Evolutionary conservation across 495 filamentous ascomycete genomes (phyloP), one percentile per base, ranked within the genome.

Genomic region (Hyaloscypha hepaticicola): DNA sequence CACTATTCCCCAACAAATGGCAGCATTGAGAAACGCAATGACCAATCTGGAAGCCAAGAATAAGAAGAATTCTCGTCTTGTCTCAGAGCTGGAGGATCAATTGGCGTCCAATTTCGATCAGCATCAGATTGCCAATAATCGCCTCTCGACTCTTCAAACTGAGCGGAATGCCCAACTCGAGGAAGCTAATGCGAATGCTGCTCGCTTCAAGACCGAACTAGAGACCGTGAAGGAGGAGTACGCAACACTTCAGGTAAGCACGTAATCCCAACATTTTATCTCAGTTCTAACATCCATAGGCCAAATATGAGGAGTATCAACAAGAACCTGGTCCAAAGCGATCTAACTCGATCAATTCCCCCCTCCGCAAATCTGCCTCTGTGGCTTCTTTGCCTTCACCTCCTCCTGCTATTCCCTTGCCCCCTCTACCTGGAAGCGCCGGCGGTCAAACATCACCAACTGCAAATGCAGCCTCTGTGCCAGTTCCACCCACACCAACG

Each of bases 71-170:
- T 90, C 90, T 19, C 87, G 90, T 51, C 79, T 99, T 9, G 90
- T 98, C 8, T 92, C 97, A 72, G 95, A 98, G 76, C 87, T 99
- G 21, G 95, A 99, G 75, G 93, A 99, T 65, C 94, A 99, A 70
- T 85, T 99, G n/a, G 89, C 90, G 66, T 91, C 82, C 72, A 97
- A 91, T 76, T 99, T 90, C 73, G 95, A 99, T 63, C 91, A 96
- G 72, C 92, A 94, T 68, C 90, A 96, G 66, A 78, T 85, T n/a
- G 83, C 84, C 9, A 94, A 91, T 75, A 90, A 94, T 69, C 90
- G 72, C 72, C 84, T 80, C 78, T 93, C 76, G 72, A 88, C 75
- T 66, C 80, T 91, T n/a, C 85, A 91, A 66, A 81, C 82, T n/a
- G 89, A 91, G 74, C 84, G 85, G 6, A 84, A 85, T 62, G 76